phyloP scores from a whole-genome alignment of 2,329 filamentous ascomycete genomes.

The Cordyceps farinosa region DNA sequence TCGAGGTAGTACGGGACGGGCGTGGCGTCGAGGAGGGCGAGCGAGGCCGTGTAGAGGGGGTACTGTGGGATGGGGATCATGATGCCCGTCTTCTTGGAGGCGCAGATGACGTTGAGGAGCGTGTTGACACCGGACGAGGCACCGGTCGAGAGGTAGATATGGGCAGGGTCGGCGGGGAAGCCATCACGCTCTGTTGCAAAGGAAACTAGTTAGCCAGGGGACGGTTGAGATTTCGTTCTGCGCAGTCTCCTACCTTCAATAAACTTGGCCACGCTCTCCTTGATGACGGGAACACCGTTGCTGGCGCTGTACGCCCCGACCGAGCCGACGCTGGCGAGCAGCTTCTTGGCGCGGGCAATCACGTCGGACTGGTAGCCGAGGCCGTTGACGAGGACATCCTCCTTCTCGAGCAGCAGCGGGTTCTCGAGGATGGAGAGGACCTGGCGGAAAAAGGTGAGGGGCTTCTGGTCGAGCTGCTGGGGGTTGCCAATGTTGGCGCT shows the following conservation, averaged over 20 bases:
- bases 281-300: conserved; percentile 80
- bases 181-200: conserved; percentile 68
- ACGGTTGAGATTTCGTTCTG: not conserved
- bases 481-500: conserved; percentile 99
- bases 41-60: conserved; percentile 91
- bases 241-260: conserved; percentile 65
- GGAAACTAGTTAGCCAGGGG: conserved; percentile 3
- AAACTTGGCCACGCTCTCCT: conserved; percentile 86
- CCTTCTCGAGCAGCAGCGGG: conserved; percentile 76
- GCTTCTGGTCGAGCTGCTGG: conserved; percentile 98
- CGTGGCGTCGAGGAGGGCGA: conserved; percentile 77
- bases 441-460: conserved; percentile 98
- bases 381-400: conserved; percentile 68
- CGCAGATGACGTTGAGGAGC: conserved; percentile 84
- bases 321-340: conserved; percentile 80
- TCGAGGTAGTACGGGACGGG: conserved; percentile 94
- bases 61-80: conserved; percentile 97
- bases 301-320: conserved; percentile 97
- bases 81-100: conserved; percentile 71
- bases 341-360: conserved; percentile 73
- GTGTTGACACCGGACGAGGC: conserved; percentile 95
- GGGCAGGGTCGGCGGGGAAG: conserved; percentile 72
- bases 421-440: conserved; percentile 92
- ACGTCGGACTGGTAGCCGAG: conserved; percentile 91
- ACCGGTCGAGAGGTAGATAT: conserved; percentile 87